Evolutionary conservation across 2,329 filamentous ascomycete genomes (phyloP), one percentile per base, ranked within the genome.

Genomic region (Claviceps humidiphila): DNA sequence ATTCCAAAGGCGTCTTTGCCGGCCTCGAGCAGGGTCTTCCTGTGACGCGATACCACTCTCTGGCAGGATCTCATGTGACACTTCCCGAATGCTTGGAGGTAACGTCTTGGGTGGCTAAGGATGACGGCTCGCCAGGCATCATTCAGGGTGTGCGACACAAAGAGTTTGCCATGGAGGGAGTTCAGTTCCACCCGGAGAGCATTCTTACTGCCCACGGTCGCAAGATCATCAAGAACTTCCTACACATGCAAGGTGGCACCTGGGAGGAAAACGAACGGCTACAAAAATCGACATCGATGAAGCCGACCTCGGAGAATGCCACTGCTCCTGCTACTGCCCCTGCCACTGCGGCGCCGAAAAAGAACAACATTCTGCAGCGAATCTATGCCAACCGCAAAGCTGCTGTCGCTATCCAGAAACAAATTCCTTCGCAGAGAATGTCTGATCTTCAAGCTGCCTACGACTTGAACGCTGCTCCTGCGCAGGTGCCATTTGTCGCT

Each of bases 101-200:
- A 7, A 89, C 89, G 1, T 95, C 93, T 45, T 95, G 89, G 84
- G 89, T 93, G 51, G 78, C 82, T 37, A 81, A 81, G 58, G 81
- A 84, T 16, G 87, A 90, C 63, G 84, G 84, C 50, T 81, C 81
- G 34, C 89, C 86, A 58, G 87, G 87, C 34, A 82, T 97, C 54
- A 98, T 98, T 60, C 96, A 97, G 85, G 93, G 93, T 47, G 87
- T 98, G 46, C 84, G 93, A 46, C 93, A 98, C 73, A 95, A 91
- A 72, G 80, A 93, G 63, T 86, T 84, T 61, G 79, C 87, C 1
- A 77, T 97, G n/a, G 93, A 98, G 67, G 93, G 90, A 42, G 93
- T 98, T 16, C 93, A 98, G 64, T 98, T 97, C 61, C 93, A 98
- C 60, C 93, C 93, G 0, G 93, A 98, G 69, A 97, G 91, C 66